Evolutionary conservation across 164 flowering plant species (phyloP).

Genomic region (Vitis cinerea): DNA sequence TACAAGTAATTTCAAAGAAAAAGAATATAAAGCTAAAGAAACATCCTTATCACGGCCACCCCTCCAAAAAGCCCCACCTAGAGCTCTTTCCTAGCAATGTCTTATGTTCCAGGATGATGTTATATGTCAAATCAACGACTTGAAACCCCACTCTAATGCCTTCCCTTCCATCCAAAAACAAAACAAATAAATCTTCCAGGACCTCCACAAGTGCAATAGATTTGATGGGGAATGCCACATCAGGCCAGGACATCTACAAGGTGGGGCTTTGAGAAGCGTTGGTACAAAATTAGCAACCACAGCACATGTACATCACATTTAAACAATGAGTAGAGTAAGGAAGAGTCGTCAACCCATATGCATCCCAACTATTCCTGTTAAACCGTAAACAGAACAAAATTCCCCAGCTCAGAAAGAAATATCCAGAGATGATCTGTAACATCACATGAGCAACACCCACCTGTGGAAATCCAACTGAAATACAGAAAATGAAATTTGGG

Average conservation of each 20-base stretch:
- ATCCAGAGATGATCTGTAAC: constrained; percentile 7
- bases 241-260: not conserved
- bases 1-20: too few species aligned
- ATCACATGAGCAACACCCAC: constrained; percentile 42
- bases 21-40: too few species aligned
- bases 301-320: not conserved
- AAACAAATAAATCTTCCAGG: not conserved
- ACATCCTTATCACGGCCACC: too few species aligned
- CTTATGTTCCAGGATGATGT: too few species aligned
- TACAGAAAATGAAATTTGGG: constrained; percentile 14
- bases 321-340: not conserved
- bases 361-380: not conserved
- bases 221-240: not conserved
- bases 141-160: too few species aligned
- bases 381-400: not conserved
- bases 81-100: not conserved
- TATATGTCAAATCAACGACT: too few species aligned
- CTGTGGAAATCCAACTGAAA: constrained; percentile 89
- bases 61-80: too few species aligned
- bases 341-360: not conserved
- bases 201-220: not conserved
- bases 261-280: not conserved
- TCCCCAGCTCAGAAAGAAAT: constrained; percentile 11
- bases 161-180: too few species aligned
- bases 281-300: not conserved